Evolutionary conservation across 2,329 filamentous ascomycete species (phyloP).

Genomic region (Pyrenophora teres): DNA sequence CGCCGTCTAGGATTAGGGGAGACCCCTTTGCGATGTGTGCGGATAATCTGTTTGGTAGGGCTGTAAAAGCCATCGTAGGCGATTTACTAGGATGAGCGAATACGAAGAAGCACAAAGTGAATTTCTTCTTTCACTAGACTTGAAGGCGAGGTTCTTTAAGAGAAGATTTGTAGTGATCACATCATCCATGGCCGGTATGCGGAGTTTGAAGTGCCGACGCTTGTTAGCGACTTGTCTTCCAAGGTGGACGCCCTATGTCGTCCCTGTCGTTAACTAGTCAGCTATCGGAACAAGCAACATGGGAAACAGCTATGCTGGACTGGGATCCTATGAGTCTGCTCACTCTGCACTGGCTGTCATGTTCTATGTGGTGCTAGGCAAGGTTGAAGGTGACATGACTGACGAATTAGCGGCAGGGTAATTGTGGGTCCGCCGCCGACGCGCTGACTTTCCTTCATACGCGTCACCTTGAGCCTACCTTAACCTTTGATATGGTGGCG

Average conservation of each 20-base stretch:
- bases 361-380: no score
- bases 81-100: neutral
- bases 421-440: no score
- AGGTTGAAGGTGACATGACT: neutral
- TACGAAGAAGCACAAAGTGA: neutral
- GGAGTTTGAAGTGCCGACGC: conserved; percentile 12
- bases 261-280: no score
- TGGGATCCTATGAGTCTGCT: no score
- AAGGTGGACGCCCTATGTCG: no score
- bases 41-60: neutral
- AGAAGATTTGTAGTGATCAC: neutral
- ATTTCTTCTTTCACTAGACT: neutral
- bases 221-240: neutral
- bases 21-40: conserved; percentile 23
- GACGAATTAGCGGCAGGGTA: no score
- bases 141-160: neutral
- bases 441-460: no score
- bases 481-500: no score
- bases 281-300: no score
- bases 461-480: no score
- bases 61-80: neutral
- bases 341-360: no score
- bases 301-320: no score
- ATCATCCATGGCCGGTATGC: conserved; percentile 6
- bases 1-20: conserved; percentile 52